Evolutionary conservation across 2,329 filamentous ascomycete species (phyloP), one percentile per base, ranked within the genome.

Genomic region (Pseudocercospora crystallina): DNA sequence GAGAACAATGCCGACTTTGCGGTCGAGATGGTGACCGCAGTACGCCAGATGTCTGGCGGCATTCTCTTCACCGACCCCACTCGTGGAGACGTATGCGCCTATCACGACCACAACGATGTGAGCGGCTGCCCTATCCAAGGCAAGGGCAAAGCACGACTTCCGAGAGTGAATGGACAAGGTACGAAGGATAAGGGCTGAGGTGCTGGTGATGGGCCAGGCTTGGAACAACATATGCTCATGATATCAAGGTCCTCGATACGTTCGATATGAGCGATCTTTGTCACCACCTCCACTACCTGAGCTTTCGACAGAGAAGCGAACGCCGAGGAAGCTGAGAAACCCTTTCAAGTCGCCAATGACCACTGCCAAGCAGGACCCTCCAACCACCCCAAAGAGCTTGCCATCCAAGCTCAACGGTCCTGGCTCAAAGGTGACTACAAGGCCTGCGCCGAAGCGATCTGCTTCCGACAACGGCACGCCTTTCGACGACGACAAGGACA

Each of bases 21-120:
- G 9, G 65, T 81, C 32, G 77, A 80, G 42, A 71, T 81, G 47
- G 69, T 80, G 59, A 78, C 76, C 52, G 75, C 76, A 5, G 80
- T 81, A 58, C 72, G 75, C 45, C 60, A 64, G 14, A 74, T 76
- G 53, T 74, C 73, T 11, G 76, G 77, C 3, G 76, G 76, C 35
- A 69, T 76, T 46, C 65, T 80, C 3, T 78, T 80, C 55, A 72
- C 76, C 8, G 78, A 81, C 60, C 78, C 78, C 1, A 80, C 78
- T 2, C 66, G 67, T 11, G 66, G 65, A 8, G 68, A 75, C 53
- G 68, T 69, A 10, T 80, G 76, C 61, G 67, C 69, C 7, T 80
- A 77, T 56, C 78, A 80, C 57, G 76, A 80, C 56, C 77, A 80
- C 55, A 63, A 70, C 9, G 70, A 73, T 49, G 48, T 43, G 11